Evolutionary conservation across 441 rosid species (phyloP), one percentile per base, ranked within the genome.

Genomic region (Pelargonium fulgidum): DNA sequence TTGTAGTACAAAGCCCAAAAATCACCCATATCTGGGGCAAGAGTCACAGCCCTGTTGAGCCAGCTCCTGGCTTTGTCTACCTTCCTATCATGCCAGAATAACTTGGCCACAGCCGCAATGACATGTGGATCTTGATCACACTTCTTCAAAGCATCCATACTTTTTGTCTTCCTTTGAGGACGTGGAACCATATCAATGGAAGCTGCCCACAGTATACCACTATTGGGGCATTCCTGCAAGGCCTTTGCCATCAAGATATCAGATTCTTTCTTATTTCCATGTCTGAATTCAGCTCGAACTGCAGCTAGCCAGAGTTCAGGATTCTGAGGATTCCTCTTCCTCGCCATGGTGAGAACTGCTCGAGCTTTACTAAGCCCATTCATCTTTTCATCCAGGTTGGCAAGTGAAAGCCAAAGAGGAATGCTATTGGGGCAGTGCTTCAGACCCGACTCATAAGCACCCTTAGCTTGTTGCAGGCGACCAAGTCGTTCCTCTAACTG

Each of bases 231-330:
- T 80, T 82, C 99, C 80, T 93, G 99, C 77, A 93, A 80, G 61
- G 95, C 99, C 86, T 88, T 93, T 4, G 99, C 89, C 97, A 93
- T 91, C 83, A 93, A 73, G 24, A 75, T 84, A 67, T 91, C 99
- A 72, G 96, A 83, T 73, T 93, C 97, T 79, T 73, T 91, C 78
- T 85, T 88, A 78, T 86, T 81, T 44, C 92, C 96, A 52, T 87
- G 96, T 77, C 87, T 87, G 52, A 80, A 82, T 76, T 91, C 99
- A 67, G 87, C 81, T 65, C 86, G 87, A 8, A 91, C 76, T 50
- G 96, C 92, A 77, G 99, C 97, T 67, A 93, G 89, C 96, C 99
- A 93, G 8, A 93, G 87, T 71, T 91, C 92, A 36, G 88, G 89
- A 56, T 67, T 81, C 16, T 75, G 83, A 68, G 93, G 90, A 82